Evolutionary conservation across 73 alveolate genomes (phyloP).

Genomic region (Stentor roeselii): DNA sequence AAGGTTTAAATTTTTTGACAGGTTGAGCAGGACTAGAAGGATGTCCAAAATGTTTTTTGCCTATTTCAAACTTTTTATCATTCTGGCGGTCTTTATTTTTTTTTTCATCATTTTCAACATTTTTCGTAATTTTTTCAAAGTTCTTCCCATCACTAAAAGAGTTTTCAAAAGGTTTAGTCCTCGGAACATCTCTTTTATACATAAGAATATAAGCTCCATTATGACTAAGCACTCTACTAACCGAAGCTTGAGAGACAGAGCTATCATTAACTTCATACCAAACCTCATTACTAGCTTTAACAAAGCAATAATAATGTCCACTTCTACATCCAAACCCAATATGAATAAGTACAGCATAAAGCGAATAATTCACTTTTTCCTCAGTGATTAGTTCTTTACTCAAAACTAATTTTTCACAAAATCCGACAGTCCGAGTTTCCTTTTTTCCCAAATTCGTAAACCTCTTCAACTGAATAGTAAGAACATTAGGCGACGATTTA

Average conservation of each 20-base stretch:
- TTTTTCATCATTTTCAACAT: background rate
- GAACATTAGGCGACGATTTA: slow-evolving; percentile 56
- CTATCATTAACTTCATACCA: slow-evolving; percentile 62
- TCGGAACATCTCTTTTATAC: background rate
- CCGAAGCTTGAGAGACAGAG: slow-evolving; percentile 31
- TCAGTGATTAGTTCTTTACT: slow-evolving; percentile 26
- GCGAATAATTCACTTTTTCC: slow-evolving; percentile 28
- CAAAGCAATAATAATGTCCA: slow-evolving; percentile 68
- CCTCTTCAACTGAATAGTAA: slow-evolving; percentile 47
- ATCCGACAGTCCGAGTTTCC: slow-evolving; percentile 30
- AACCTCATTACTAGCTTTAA: slow-evolving; percentile 37
- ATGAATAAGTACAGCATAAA: slow-evolving; percentile 66
- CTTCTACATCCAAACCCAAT: slow-evolving; percentile 47
- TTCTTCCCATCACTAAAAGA: background rate
- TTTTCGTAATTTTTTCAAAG: background rate
- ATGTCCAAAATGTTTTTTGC: background rate
- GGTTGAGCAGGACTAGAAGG: too few species aligned
- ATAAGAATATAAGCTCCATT: slow-evolving; percentile 4
- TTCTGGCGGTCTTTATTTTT: background rate
- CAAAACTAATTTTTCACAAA: slow-evolving; percentile 34
- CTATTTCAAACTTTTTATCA: background rate
- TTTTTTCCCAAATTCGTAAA: slow-evolving; percentile 46
- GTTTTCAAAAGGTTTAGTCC: background rate
- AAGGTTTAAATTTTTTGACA: too few species aligned
- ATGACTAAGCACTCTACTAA: slow-evolving; percentile 10